Evolutionary conservation across 805 yeast species (phyloP).

Genomic region (Cyberlindnera americana): DNA sequence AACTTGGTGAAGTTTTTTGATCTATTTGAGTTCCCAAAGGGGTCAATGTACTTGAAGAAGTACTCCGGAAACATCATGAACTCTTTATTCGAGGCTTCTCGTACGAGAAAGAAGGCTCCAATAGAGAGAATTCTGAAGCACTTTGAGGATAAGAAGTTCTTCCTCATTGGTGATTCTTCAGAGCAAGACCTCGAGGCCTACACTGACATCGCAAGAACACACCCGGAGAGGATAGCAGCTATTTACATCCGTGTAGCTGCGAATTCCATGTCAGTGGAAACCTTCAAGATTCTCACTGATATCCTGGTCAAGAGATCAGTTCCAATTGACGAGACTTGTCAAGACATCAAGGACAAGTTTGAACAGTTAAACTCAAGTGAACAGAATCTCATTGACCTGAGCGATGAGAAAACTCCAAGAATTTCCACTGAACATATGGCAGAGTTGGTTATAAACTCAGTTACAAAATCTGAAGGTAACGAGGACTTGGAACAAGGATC

Average conservation of each 20-base stretch:
- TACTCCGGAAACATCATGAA: slow-evolving; percentile 78
- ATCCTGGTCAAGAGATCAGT: slow-evolving; percentile 24
- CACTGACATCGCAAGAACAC: slow-evolving; percentile 55
- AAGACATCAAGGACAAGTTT: slow-evolving; percentile 19
- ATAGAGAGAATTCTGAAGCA: slow-evolving; percentile 62
- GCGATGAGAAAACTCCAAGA: slow-evolving; percentile 20
- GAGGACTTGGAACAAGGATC: slow-evolving; percentile 35
- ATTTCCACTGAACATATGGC: slow-evolving; percentile 22
- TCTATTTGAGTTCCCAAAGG: slow-evolving; percentile 59
- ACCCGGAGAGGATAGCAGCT: slow-evolving; percentile 63
- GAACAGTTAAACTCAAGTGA: slow-evolving; percentile 27
- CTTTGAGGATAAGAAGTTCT: slow-evolving; percentile 73
- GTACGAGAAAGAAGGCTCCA: slow-evolving; percentile 70
- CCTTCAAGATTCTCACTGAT: slow-evolving; percentile 26
- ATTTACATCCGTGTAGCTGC: slow-evolving; percentile 80
- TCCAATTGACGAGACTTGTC: slow-evolving; percentile 23
- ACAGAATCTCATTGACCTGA: slow-evolving; percentile 28
- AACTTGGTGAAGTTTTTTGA: slow-evolving; percentile 47
- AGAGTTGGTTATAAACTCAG: slow-evolving; percentile 14
- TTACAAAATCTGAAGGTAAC: slow-evolving; percentile 24
- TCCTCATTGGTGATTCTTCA: slow-evolving; percentile 92
- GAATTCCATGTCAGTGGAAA: slow-evolving; percentile 55
- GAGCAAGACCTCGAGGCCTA: slow-evolving; percentile 95
- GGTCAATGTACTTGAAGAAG: slow-evolving; percentile 84
- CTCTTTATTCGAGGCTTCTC: slow-evolving; percentile 82